These are phyloP conservation scores for Penicillium daleae DNA, from an alignment of 495 filamentous ascomycete genomes.

Conservation along the genomic window DNA sequence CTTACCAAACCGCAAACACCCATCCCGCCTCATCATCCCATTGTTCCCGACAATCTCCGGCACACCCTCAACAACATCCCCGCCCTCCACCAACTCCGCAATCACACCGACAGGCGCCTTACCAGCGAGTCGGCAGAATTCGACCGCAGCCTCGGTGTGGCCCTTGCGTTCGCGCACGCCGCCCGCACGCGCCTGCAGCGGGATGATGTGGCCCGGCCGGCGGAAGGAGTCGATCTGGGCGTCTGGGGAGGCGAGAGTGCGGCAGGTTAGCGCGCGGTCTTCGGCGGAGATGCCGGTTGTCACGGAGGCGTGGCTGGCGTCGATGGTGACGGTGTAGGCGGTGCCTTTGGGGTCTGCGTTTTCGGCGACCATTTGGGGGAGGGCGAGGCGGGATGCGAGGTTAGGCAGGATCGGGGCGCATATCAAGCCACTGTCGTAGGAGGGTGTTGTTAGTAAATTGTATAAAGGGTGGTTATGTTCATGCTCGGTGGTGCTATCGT, in stretches of 20 bases:
- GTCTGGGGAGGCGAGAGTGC: constrained; percentile 71
- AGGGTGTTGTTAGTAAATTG: constrained; percentile 3
- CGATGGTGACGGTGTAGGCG: constrained; percentile 88
- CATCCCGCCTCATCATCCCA: constrained; percentile 93
- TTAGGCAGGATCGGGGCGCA: constrained; percentile 79
- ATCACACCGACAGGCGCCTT: constrained; percentile 79
- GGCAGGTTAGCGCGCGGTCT: constrained; percentile 82
- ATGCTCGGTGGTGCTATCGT: background rate
- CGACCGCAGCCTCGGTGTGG: constrained; percentile 91
- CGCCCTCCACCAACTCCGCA: constrained; percentile 83
- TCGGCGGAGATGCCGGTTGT: constrained; percentile 90
- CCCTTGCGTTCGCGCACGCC: constrained; percentile 79
- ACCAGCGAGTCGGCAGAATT: constrained; percentile 81
- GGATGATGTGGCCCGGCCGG: constrained; percentile 89
- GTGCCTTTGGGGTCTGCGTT: constrained; percentile 87
- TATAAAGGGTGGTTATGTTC: no score
- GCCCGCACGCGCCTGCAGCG: constrained; percentile 76
- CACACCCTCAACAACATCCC: constrained; percentile 63
- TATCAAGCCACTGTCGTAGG: constrained; percentile 70
- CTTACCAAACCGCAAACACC: constrained; percentile 84
- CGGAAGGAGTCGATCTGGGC: constrained; percentile 66
- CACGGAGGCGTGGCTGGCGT: constrained; percentile 69
- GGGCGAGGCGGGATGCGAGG: constrained; percentile 65
- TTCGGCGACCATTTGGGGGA: constrained; percentile 87
- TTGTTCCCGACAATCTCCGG: constrained; percentile 60